A percentile compares a stretch with the other conserved stretches of the same genome.
phyloP scores from a whole-genome alignment of 208 protist genomes.

The Leishmania gerbilli region DNA sequence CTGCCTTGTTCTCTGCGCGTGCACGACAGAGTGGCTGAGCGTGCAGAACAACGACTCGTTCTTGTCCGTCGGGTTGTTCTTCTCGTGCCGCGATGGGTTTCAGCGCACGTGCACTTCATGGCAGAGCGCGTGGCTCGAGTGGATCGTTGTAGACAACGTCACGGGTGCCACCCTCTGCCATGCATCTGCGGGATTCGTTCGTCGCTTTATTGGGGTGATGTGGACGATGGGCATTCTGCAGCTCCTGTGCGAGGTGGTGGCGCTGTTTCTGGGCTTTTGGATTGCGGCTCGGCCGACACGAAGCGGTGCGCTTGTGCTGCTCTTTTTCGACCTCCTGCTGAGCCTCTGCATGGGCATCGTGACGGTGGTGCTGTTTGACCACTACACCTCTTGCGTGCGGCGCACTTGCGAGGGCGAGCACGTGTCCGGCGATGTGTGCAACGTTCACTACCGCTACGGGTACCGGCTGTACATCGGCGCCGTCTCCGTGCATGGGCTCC shows the following conservation, averaged over 20 bases:
- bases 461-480: slow-evolving; percentile 62
- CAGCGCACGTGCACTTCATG: slow-evolving; percentile 37
- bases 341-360: slow-evolving; percentile 39
- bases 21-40: slow-evolving; percentile 60
- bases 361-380: slow-evolving; percentile 52
- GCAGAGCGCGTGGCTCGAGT: slow-evolving; percentile 26
- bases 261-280: slow-evolving; percentile 32
- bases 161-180: slow-evolving; percentile 50
- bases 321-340: slow-evolving; percentile 36
- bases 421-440: slow-evolving; percentile 20
- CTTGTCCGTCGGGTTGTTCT: slow-evolving; percentile 56
- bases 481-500: slow-evolving; percentile 45
- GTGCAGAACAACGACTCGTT: slow-evolving; percentile 30
- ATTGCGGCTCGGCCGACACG: slow-evolving; percentile 63
- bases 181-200: slow-evolving; percentile 28
- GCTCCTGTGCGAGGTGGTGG: slow-evolving; percentile 34
- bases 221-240: slow-evolving; percentile 57
- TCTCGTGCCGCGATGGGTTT: slow-evolving; percentile 38
- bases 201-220: slow-evolving; percentile 43
- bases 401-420: slow-evolving; percentile 40
- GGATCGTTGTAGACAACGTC: slow-evolving; percentile 29
- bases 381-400: slow-evolving; percentile 56
- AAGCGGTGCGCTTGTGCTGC: slow-evolving; percentile 28
- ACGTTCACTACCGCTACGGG: slow-evolving; percentile 47
- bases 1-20: slow-evolving; percentile 49